These are phyloP conservation scores for Saraca asoca DNA, from an alignment of 331 rosid genomes.

Conservation along the genomic window DNA sequence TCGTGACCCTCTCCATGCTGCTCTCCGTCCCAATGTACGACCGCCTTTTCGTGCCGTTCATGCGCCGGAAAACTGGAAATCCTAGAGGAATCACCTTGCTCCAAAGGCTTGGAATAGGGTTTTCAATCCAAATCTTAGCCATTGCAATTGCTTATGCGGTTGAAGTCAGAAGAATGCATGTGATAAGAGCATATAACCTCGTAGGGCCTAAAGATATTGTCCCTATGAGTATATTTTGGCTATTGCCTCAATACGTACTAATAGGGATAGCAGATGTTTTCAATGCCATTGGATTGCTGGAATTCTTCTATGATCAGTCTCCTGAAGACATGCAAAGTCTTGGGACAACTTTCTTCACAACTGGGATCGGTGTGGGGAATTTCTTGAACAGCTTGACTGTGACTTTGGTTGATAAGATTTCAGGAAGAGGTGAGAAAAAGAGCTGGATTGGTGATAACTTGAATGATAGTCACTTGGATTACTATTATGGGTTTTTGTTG, in stretches of 20 bases:
- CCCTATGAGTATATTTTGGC: conserved; percentile 82
- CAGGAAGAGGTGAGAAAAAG: conserved; percentile 48
- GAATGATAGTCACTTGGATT: conserved; percentile 69
- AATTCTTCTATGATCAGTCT: conserved; percentile 82
- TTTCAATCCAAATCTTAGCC: conserved; percentile 54
- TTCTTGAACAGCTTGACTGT: conserved; percentile 63
- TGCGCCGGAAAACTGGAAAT: conserved; percentile 52
- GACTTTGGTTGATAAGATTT: conserved; percentile 53
- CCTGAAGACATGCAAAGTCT: conserved; percentile 82
- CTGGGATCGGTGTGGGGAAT: conserved; percentile 76
- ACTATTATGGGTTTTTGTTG: conserved; percentile 64
- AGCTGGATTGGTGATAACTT: conserved; percentile 73
- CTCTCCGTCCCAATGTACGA: conserved; percentile 61
- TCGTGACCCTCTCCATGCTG: conserved; percentile 68
- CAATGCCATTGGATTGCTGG: conserved; percentile 64
- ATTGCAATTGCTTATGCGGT: conserved; percentile 56
- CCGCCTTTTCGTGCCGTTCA: conserved; percentile 60
- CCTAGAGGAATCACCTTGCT: conserved; percentile 66
- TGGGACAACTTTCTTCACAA: conserved; percentile 75
- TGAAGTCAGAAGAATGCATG: conserved; percentile 52
- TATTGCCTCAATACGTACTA: conserved; percentile 63
- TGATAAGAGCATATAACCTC: conserved; percentile 42
- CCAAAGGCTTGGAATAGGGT: conserved; percentile 59
- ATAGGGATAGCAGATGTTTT: conserved; percentile 66
- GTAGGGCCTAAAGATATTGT: conserved; percentile 52